Evolutionary conservation across 116 monocot species (phyloP), one percentile per base, ranked within the genome.

Genomic region (Phalaenopsis hybrid): DNA sequence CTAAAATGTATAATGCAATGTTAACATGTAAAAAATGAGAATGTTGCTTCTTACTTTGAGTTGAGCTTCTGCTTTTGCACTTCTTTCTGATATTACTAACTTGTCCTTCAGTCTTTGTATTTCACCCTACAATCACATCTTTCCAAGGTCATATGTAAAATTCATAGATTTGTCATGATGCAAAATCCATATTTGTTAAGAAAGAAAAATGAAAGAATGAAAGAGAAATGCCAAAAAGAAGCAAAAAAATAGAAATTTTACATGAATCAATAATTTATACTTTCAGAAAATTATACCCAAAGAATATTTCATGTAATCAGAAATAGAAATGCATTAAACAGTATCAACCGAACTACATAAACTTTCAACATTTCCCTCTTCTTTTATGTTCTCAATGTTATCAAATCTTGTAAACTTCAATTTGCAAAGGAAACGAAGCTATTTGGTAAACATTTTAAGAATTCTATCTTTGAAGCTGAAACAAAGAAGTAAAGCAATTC

Each of bases 21-120:
- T 50, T 58, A 75, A 74, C 20, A 37, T 31, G 46, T 20, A 9
- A 46, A 10, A 45, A 55, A 12, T 46, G 7, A 13, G 13, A 17
- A n/a, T 31, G 41, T 28, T 77, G 46, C 46, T 48, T 78, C 13
- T 44, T 89, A 93, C 93, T 76, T 87, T 90, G 44, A 93, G 87
- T 33, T 91, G 87, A 13, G 87, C 76, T 87, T 91, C 91, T 16
- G 83, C 86, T 73, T 86, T 93, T 0, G 84, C 80, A 61, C 87
- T 86, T 87, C 87, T 90, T 82, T 91, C 93, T 55, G 88, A 78
- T 57, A 86, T 78, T 25, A 72, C 46, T 77, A 90, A 58, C 81
- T 89, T 93, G 61, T 90, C 85, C 21, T 85, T 79, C 46, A 93
- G 80, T 11, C 87, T 28, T 68, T 90, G 90, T 76, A 90, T 90